phyloP scores from a whole-genome alignment of 805 yeast species.

The Myxozyma nipponensis region DNA sequence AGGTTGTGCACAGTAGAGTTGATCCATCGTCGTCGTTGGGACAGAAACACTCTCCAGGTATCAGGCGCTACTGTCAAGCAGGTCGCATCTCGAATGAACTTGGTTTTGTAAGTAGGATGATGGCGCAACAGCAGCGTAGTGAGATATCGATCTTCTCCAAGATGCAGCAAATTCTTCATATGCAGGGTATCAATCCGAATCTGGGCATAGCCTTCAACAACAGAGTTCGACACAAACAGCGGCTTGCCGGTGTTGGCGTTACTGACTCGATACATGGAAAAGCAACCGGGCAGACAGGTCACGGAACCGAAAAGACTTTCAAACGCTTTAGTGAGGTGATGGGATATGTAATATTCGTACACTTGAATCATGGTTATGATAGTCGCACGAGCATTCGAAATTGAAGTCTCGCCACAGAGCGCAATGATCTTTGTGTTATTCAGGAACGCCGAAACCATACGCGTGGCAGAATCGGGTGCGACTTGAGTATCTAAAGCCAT shows the following conservation, averaged over 20 bases:
- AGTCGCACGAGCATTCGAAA: slow-evolving; percentile 49
- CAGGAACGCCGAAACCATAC: slow-evolving; percentile 54
- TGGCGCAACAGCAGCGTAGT: slow-evolving; percentile 54
- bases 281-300: slow-evolving; percentile 65
- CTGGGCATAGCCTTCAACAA: slow-evolving; percentile 54
- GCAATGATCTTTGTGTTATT: slow-evolving; percentile 56
- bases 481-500: slow-evolving; percentile 47
- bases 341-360: slow-evolving; percentile 61
- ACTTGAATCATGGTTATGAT: slow-evolving; percentile 62
- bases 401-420: slow-evolving; percentile 58
- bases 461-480: slow-evolving; percentile 51
- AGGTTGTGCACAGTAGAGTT: slow-evolving; percentile 63
- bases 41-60: slow-evolving; percentile 51
- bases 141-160: slow-evolving; percentile 60
- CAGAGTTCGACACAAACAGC: slow-evolving; percentile 55
- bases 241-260: slow-evolving; percentile 57
- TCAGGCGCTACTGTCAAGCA: slow-evolving; percentile 61
- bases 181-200: slow-evolving; percentile 57
- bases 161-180: slow-evolving; percentile 54
- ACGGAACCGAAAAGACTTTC: slow-evolving; percentile 61
- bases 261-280: slow-evolving; percentile 54
- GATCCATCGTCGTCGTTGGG: slow-evolving; percentile 67
- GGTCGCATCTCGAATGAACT: slow-evolving; percentile 54
- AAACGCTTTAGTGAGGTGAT: slow-evolving; percentile 60
- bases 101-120: slow-evolving; percentile 53